These are phyloP conservation scores for Xanthoconium separans DNA, from an alignment of 1,284 basidiomycete species.

Conservation along the genomic window DNA sequence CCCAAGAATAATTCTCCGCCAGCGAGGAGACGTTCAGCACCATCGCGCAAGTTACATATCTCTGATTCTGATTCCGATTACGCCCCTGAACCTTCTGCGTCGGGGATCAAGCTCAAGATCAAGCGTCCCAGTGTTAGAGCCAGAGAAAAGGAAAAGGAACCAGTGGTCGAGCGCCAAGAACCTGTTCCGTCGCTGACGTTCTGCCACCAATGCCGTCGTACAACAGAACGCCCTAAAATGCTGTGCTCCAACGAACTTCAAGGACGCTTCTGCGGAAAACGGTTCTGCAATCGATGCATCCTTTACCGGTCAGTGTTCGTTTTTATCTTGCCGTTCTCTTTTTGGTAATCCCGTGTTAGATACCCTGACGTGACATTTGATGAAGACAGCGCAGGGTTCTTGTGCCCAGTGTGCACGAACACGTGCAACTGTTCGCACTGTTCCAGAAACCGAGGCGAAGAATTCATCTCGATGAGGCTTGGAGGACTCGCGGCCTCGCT, in stretches of 20 bases:
- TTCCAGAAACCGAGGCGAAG: slow-evolving; percentile 28
- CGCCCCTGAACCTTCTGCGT: slow-evolving; percentile 10
- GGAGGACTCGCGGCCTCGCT: slow-evolving; percentile 25
- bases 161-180: not conserved
- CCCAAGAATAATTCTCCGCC: not conserved
- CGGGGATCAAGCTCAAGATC: slow-evolving; percentile 5
- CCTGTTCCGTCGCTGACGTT: slow-evolving; percentile 8
- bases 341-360: slow-evolving; percentile 7
- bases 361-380: slow-evolving; percentile 33
- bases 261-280: slow-evolving; percentile 24
- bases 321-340: not conserved
- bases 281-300: slow-evolving; percentile 31
- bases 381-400: slow-evolving; percentile 22
- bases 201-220: slow-evolving; percentile 30
- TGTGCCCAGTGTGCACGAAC: slow-evolving; percentile 31
- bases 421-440: slow-evolving; percentile 32
- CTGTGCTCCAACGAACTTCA: slow-evolving; percentile 23
- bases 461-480: slow-evolving; percentile 31
- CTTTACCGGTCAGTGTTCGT: slow-evolving; percentile 23
- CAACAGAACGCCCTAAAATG: slow-evolving; percentile 28
- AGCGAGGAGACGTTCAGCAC: slow-evolving; percentile 6
- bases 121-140: slow-evolving; percentile 1
- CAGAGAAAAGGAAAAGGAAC: not conserved
- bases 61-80: slow-evolving; percentile 17
- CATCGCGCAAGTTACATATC: slow-evolving; percentile 19